Evolutionary conservation across 2,329 filamentous ascomycete genomes (phyloP).

Genomic region (Alternaria sp.): DNA sequence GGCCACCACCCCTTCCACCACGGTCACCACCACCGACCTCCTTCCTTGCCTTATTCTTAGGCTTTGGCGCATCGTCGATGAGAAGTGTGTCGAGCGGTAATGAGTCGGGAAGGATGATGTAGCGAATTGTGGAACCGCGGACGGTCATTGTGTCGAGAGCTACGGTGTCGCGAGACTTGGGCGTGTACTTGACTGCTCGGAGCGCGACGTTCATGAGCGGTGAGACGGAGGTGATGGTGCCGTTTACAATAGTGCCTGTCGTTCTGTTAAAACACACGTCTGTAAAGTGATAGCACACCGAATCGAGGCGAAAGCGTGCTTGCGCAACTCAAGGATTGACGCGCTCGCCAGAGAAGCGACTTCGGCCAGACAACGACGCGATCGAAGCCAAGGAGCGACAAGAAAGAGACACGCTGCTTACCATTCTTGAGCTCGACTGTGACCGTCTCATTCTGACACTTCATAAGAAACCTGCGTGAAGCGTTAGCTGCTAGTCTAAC

Average conservation of each 20-base stretch:
- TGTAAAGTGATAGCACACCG: not conserved
- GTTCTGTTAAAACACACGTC: slow-evolving; percentile 4
- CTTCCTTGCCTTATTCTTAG: slow-evolving; percentile 99
- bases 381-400: not conserved
- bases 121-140: slow-evolving; percentile 93
- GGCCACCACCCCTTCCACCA: slow-evolving; percentile 47
- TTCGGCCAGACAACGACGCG: not conserved
- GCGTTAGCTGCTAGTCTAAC: slow-evolving; percentile 28
- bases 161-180: slow-evolving; percentile 85
- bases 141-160: slow-evolving; percentile 95
- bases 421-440: slow-evolving; percentile 99
- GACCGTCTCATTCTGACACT: slow-evolving; percentile 98
- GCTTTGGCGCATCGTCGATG: slow-evolving; percentile 96
- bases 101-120: slow-evolving; percentile 95
- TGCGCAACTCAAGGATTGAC: slow-evolving; percentile 7
- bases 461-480: slow-evolving; percentile 88
- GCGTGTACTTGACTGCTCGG: slow-evolving; percentile 95
- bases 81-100: slow-evolving; percentile 93
- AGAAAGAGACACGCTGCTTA: slow-evolving; percentile 51
- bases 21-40: slow-evolving; percentile 67
- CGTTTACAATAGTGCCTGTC: slow-evolving; percentile 90
- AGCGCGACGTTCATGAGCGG: slow-evolving; percentile 99
- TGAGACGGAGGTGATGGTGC: slow-evolving; percentile 95
- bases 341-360: not conserved
- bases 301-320: not conserved